A percentile compares a stretch with the other conserved stretches of the same genome.
These are phyloP conservation scores for Suillus subluteus DNA, from an alignment of 768 basidiomycete species.

Conservation along the genomic window DNA sequence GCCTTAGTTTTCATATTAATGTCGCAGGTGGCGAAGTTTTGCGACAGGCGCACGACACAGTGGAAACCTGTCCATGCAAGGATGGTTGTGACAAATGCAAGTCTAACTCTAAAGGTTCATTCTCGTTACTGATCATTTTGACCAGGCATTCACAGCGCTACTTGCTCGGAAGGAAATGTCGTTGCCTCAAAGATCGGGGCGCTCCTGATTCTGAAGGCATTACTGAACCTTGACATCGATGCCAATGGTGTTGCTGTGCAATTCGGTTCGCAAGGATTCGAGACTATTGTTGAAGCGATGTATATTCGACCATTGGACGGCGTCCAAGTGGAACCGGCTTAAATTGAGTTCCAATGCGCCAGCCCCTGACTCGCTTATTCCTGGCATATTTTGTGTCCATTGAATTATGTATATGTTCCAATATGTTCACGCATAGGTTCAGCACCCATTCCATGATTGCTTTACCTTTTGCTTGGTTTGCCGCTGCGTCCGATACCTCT, in stretches of 20 bases:
- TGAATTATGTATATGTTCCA: neutral
- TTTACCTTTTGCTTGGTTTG: no score
- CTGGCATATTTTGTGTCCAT: neutral
- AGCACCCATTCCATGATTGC: no score
- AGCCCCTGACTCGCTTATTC: neutral
- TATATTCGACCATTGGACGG: constrained; percentile 48
- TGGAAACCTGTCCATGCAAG: constrained; percentile 66
- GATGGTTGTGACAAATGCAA: constrained; percentile 75
- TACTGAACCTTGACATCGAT: constrained; percentile 53
- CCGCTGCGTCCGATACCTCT: no score
- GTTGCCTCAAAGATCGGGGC: constrained; percentile 81
- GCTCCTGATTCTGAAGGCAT: constrained; percentile 59
- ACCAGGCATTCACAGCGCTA: constrained; percentile 68
- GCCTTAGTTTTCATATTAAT: neutral
- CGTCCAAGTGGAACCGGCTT: constrained; percentile 48
- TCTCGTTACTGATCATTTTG: neutral
- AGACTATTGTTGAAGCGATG: constrained; percentile 59
- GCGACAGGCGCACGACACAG: constrained; percentile 54
- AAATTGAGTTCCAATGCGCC: neutral
- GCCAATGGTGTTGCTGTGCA: constrained; percentile 40
- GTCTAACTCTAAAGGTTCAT: constrained; percentile 19
- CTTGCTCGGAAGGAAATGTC: constrained; percentile 73
- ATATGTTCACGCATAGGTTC: no score
- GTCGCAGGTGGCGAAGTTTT: constrained; percentile 59
- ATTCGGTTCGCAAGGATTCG: constrained; percentile 30